These are phyloP conservation scores for Phytophthora ohioensis DNA, from an alignment of 352 stramenopile genomes.

Conservation along the genomic window DNA sequence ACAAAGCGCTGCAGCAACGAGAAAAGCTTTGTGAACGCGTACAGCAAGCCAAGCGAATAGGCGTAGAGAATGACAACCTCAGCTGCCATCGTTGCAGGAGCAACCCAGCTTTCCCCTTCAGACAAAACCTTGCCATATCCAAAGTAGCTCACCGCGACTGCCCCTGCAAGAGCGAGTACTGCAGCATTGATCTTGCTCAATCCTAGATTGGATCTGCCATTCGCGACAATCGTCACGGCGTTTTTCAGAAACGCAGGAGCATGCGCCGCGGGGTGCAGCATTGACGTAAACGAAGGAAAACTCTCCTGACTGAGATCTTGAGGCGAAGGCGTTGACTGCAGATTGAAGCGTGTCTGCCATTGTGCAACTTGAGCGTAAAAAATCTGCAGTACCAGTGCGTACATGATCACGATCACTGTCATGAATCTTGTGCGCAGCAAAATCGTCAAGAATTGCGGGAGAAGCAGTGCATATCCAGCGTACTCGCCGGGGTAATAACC, in stretches of 20 bases:
- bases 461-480: slow-evolving; percentile 46
- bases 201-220: slow-evolving; percentile 4
- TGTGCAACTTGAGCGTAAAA: slow-evolving; percentile 66
- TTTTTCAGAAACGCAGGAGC: slow-evolving; percentile 47
- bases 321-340: slow-evolving; percentile 40
- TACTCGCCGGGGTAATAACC: slow-evolving; percentile 67
- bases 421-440: slow-evolving; percentile 59
- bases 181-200: slow-evolving; percentile 22
- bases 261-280: slow-evolving; percentile 66
- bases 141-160: slow-evolving; percentile 22
- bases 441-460: slow-evolving; percentile 60
- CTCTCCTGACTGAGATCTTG: slow-evolving; percentile 40
- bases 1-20: slow-evolving; percentile 49
- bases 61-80: slow-evolving; percentile 59
- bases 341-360: slow-evolving; percentile 75
- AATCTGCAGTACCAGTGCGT: slow-evolving; percentile 69
- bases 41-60: slow-evolving; percentile 69
- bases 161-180: slow-evolving; percentile 20
- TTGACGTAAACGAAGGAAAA: slow-evolving; percentile 65
- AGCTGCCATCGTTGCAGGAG: slow-evolving; percentile 9
- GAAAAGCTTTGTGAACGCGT: slow-evolving; percentile 46
- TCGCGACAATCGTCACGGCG: background rate
- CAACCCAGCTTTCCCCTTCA: slow-evolving; percentile 3
- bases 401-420: slow-evolving; percentile 70
- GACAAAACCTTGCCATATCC: slow-evolving; percentile 27